Base-by-base conservation (phyloP, 495 filamentous ascomycete species). In the Trichoderma orchidacearum region DNA sequence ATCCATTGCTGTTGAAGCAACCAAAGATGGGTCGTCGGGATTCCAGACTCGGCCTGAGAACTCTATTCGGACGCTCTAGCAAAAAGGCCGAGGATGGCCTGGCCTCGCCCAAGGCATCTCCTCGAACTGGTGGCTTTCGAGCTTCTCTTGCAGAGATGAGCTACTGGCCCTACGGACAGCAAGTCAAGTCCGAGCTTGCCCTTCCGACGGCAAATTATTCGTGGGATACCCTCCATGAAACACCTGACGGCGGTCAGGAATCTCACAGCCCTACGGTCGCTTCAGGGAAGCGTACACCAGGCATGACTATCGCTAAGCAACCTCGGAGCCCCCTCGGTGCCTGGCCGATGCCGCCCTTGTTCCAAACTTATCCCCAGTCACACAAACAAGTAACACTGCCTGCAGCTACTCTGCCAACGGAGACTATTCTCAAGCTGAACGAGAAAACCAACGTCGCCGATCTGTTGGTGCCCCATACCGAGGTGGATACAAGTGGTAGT, bases 331-430 rank as follows among this genome's bases (percentile, higher is more conserved):
- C 41, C 15, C 41, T 48, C 18, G 21, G 6, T 23, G n/a, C 21
- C 21, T 95, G 89, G 86, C 79, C 83, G 55, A 84, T 87, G 3
- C 90, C 90, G 7, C 87, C 91, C 3, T 74, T 96, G 6, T 96
- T 90, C 69, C 83, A 94, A 63, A 89, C 89, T n/a, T 95, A 89
- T 66, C 85, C 90, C 1, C 92, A 95, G 67, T 81, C 90, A 8
- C 80, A 81, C 54, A 77, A 78, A 61, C 71, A 76, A 61, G 70
- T 75, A 9, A 72, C 71, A 53, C 69, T 82, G 32, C 75, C 76
- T 35, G 76, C 75, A 56, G 78, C 72, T 32, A 76, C 73, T 45
- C 58, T 72, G 23, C 75, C 78, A 29, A 72, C 74, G 54, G 81
- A 81, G 57, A 66, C 70, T 6, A 81, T 96, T 28, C 64, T 91